Evolutionary conservation across 495 filamentous ascomycete genomes (phyloP).

Genomic region (Astrothelium macrocarpum): DNA sequence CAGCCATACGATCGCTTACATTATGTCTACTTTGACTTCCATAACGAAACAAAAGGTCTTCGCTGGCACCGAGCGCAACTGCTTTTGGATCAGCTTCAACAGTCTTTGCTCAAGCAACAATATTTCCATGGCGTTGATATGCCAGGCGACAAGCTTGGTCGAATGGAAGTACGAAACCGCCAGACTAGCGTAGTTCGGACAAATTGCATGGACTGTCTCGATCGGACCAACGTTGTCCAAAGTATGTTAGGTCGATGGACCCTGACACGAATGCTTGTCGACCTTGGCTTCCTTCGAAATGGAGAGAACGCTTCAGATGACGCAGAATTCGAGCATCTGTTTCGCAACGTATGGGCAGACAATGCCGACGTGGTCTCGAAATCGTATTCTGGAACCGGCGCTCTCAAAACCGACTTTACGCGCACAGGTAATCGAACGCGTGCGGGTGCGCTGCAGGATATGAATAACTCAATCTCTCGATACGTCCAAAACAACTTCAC

Average conservation of each 20-base stretch:
- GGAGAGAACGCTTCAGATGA: conserved; percentile 66
- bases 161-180: conserved; percentile 63
- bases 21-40: conserved; percentile 97
- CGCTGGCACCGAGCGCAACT: conserved; percentile 86
- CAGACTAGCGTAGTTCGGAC: conserved; percentile 87
- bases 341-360: conserved; percentile 95
- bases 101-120: conserved; percentile 60
- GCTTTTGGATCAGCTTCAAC: conserved; percentile 67
- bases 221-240: conserved; percentile 95
- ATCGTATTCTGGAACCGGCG: conserved; percentile 88
- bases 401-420: conserved; percentile 93
- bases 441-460: conserved; percentile 69
- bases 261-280: conserved; percentile 75
- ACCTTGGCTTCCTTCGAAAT: conserved; percentile 61
- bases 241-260: conserved; percentile 85
- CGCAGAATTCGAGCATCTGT: conserved; percentile 68
- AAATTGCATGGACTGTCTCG: conserved; percentile 98
- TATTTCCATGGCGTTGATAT: conserved; percentile 90
- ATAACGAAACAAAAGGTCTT: conserved; percentile 90
- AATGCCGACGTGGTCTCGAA: conserved; percentile 92
- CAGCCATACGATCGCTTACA: conserved; percentile 72
- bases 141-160: conserved; percentile 58
- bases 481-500: conserved; percentile 87
- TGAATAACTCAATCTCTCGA: conserved; percentile 69
- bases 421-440: conserved; percentile 78